Percentiles rank a stretch among this genome's conserved stretches.
Evolutionary conservation across 1,284 basidiomycete species (phyloP).

Genomic region (Ganoderma resinaceum): DNA sequence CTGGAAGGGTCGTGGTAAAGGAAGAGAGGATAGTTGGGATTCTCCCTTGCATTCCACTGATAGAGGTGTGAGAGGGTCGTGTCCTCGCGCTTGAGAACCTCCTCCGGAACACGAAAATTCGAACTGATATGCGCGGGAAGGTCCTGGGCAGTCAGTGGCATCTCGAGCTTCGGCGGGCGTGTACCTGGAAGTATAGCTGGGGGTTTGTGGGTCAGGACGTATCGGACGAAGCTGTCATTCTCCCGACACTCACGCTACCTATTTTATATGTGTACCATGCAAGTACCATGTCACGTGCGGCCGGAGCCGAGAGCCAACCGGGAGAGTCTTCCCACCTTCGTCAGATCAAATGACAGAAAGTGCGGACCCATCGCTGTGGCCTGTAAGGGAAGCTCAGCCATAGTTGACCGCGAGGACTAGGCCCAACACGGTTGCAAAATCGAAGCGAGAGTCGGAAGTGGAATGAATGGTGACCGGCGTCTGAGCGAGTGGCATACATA

Average conservation of each 20-base stretch:
- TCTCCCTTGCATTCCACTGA: conserved; percentile 22
- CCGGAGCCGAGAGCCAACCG: not conserved
- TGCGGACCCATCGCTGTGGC: not conserved
- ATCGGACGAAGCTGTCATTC: not conserved
- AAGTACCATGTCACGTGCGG: not conserved
- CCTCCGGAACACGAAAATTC: conserved; percentile 17
- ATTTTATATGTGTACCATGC: not conserved
- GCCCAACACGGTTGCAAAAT: not conserved
- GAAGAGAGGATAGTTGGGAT: conserved; percentile 29
- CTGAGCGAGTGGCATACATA: too few species aligned
- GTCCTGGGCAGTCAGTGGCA: conserved; percentile 22
- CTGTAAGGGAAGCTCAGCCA: not conserved
- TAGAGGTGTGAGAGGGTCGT: conserved; percentile 19
- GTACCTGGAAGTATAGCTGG: not conserved
- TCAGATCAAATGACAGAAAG: not conserved
- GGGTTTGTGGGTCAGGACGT: not conserved
- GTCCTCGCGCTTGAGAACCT: conserved; percentile 10
- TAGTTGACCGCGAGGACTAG: not conserved
- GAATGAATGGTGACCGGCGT: too few species aligned
- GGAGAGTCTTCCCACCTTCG: not conserved
- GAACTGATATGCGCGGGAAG: conserved; percentile 23
- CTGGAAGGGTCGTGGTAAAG: conserved; percentile 23
- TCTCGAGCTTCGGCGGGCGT: conserved; percentile 1
- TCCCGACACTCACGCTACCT: not conserved
- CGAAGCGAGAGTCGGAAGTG: not conserved